A percentile compares a stretch with the other conserved stretches of the same genome.
phyloP scores from a whole-genome alignment of 2,329 filamentous ascomycete genomes.

The Arachnomyces sp. region DNA sequence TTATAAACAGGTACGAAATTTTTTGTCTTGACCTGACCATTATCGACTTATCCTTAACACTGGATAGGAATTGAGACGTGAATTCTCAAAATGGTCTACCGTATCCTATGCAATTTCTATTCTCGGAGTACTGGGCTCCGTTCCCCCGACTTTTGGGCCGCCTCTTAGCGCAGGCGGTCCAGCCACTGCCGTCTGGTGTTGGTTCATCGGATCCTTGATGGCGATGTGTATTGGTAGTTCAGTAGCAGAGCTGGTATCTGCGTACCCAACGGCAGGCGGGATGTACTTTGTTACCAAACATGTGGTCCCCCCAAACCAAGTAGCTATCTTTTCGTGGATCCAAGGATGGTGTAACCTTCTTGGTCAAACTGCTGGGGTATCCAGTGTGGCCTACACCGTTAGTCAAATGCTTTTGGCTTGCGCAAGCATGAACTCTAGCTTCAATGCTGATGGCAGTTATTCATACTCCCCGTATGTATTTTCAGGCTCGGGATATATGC shows the following conservation, averaged over 20 bases:
- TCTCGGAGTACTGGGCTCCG: constrained; percentile 57
- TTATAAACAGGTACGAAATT: constrained; percentile 49
- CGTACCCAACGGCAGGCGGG: constrained; percentile 59
- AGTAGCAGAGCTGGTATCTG: constrained; percentile 59
- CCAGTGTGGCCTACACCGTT: constrained; percentile 56
- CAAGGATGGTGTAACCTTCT: constrained; percentile 63
- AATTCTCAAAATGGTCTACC: constrained; percentile 61
- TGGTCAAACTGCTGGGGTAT: constrained; percentile 56
- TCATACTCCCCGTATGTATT: constrained; percentile 49
- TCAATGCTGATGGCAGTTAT: constrained; percentile 42
- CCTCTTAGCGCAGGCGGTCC: constrained; percentile 54
- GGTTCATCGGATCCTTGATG: constrained; percentile 58
- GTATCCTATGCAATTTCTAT: constrained; percentile 61
- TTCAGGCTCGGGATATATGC: no score
- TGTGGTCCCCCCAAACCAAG: constrained; percentile 54
- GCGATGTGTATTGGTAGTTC: constrained; percentile 58
- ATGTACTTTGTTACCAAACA: constrained; percentile 64
- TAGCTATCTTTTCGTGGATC: constrained; percentile 58
- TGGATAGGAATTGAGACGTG: constrained; percentile 50
- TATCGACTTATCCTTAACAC: constrained; percentile 14
- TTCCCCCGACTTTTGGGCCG: constrained; percentile 55
- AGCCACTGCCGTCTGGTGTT: constrained; percentile 59
- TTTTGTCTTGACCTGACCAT: constrained; percentile 2
- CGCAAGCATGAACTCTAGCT: constrained; percentile 53
- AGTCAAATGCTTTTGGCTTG: constrained; percentile 58